Base-by-base conservation (phyloP, 2,329 filamentous ascomycete species). In the Cryphonectria japonica region DNA sequence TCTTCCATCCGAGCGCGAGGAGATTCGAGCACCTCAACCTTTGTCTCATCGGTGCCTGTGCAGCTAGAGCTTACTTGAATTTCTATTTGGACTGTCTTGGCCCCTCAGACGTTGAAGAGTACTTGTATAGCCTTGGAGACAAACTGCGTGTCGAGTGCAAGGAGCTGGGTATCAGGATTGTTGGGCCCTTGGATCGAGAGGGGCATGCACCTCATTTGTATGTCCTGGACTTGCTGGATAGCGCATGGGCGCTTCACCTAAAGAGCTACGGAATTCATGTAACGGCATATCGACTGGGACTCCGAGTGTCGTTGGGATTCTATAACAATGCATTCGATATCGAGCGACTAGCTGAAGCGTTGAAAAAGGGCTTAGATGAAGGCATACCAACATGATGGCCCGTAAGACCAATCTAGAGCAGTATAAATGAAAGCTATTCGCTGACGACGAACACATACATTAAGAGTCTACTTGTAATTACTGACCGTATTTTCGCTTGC, bases 1-100 rank as follows among this genome's bases (percentile, higher is more conserved):
- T 71, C 6, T 76, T 75, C 50, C 76, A 76, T 39, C 71, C 74
- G 46, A 22, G 22, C 46, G 46, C 46, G 6, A n/a, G 22, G 19
- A 5, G 78, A 50, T 80, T 77, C 64, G 77, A 79, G 34, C 79
- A 80, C 59, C 69, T 76, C 14, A 80, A 79, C 46, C 72, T 78
- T 65, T 78, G 75, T 41, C 68, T 79, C 2, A 70, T 78, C 16
- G 75, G 61, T 0, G 75, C 74, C 0, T 74, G 68, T 0, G 77
- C 77, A 0, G 78, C 76, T 0, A 75, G 73, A 43, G 50, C 50
- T 13, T 54, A 11, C n/a, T 13, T 54, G 22, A 9, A n/a, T 22
- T 54, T 54, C 50, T 54, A 54, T 5, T 8, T 54, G 6, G n/a
- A 54, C 8, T 54, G 0, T 13, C 50, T 54, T 11, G 50, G n/a